A percentile compares a stretch with the other conserved stretches of the same genome.
phyloP scores from a whole-genome alignment of 1,284 basidiomycete genomes.

The Pseudozyma hubeiensis region DNA sequence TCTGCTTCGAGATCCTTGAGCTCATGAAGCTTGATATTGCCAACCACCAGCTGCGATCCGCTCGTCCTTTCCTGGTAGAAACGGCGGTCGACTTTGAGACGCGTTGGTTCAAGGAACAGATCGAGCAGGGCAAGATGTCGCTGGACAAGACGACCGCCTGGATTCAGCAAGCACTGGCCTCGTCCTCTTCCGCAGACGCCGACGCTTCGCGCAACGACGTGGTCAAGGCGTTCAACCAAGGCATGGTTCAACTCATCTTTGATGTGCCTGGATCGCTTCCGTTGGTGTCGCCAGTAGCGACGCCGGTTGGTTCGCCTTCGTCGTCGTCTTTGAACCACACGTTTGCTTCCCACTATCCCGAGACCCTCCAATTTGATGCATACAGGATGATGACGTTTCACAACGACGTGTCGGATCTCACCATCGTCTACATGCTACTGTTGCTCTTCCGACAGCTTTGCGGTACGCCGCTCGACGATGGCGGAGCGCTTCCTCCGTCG shows the following conservation, averaged over 20 bases:
- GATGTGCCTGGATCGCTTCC: constrained; percentile 72
- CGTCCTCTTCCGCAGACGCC: neutral
- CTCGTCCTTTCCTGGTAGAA: constrained; percentile 84
- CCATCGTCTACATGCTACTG: constrained; percentile 81
- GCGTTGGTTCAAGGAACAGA: constrained; percentile 78
- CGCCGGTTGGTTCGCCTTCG: constrained; percentile 66
- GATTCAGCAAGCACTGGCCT: constrained; percentile 71
- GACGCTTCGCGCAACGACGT: constrained; percentile 60
- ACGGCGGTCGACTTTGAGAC: constrained; percentile 84
- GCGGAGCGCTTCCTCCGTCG: constrained; percentile 63
- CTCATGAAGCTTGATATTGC: constrained; percentile 96
- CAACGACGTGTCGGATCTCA: constrained; percentile 80
- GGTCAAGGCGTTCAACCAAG: constrained; percentile 74
- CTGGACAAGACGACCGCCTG: constrained; percentile 76
- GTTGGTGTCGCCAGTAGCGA: constrained; percentile 55
- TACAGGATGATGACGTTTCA: constrained; percentile 78
- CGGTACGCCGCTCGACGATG: constrained; percentile 72
- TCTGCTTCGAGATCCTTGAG: constrained; percentile 91
- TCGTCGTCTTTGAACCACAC: constrained; percentile 56
- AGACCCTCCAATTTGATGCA: constrained; percentile 85
- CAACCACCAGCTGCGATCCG: constrained; percentile 89
- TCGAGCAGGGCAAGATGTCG: constrained; percentile 72
- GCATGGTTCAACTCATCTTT: constrained; percentile 79
- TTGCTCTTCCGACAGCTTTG: constrained; percentile 79
- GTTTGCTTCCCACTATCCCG: constrained; percentile 68